phyloP scores from a whole-genome alignment of 495 filamentous ascomycete genomes.

The Aspergillus diversus region DNA sequence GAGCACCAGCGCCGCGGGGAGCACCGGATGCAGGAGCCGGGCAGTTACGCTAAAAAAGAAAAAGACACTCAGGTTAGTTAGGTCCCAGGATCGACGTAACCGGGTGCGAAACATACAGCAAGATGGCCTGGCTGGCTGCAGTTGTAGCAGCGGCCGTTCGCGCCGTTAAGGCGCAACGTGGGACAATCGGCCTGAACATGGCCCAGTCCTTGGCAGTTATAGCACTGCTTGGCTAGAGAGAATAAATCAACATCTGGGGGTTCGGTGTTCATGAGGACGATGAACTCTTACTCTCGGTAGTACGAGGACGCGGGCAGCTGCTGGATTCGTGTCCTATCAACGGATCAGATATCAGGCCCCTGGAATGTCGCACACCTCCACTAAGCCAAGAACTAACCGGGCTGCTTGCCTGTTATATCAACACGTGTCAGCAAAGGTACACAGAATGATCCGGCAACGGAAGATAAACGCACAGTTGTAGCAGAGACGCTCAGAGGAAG shows the following conservation, averaged over 20 bases:
- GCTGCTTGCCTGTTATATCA: conserved; percentile 72
- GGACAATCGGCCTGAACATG: conserved; percentile 99
- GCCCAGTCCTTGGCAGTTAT: conserved; percentile 97
- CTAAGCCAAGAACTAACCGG: conserved; percentile 56
- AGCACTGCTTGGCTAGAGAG: conserved; percentile 89
- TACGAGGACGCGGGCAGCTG: conserved; percentile 92
- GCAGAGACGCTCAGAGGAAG: conserved; percentile 94
- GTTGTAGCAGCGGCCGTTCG: conserved; percentile 90
- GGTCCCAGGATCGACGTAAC: background rate
- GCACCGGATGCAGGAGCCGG: conserved; percentile 63
- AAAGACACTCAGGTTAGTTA: conserved; percentile 5
- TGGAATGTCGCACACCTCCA: conserved; percentile 22
- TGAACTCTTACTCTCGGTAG: conserved; percentile 76
- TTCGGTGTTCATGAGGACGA: conserved; percentile 1
- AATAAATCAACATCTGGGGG: conserved; percentile 32
- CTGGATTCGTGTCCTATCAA: conserved; percentile 92
- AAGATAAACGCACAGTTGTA: conserved; percentile 82
- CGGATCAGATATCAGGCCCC: conserved; percentile 36
- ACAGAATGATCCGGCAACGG: background rate
- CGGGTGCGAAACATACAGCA: conserved; percentile 56
- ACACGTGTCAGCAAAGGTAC: conserved; percentile 29
- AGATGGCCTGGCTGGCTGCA: conserved; percentile 92
- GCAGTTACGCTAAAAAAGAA: conserved; percentile 72
- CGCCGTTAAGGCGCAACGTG: conserved; percentile 87
- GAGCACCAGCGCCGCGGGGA: conserved; percentile 66